Evolutionary conservation across 2,329 filamentous ascomycete genomes (phyloP).

Genomic region (Diaporthe vexans): DNA sequence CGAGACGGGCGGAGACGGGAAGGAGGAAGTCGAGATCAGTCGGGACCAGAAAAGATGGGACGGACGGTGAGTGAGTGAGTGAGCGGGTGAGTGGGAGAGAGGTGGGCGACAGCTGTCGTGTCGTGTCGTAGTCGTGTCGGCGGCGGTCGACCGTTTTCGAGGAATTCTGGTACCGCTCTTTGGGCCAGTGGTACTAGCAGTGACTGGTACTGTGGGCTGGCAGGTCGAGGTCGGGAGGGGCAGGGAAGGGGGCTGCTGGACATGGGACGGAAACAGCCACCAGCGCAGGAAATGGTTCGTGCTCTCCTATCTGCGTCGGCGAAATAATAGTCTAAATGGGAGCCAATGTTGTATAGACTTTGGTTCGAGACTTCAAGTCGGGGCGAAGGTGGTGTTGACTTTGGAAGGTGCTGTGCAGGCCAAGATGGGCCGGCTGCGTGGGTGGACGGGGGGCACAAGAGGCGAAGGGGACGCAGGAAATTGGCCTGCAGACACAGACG

Average conservation of each 20-base stretch:
- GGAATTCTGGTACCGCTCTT: slow-evolving; percentile 14
- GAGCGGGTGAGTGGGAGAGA: neutral
- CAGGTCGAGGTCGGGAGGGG: slow-evolving; percentile 12
- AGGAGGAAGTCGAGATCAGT: slow-evolving; percentile 28
- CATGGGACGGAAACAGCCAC: slow-evolving; percentile 36
- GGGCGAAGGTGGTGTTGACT: neutral
- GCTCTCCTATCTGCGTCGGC: slow-evolving; percentile 10
- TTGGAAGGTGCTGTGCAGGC: slow-evolving; percentile 16
- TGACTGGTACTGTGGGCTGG: slow-evolving; percentile 29
- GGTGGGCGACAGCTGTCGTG: slow-evolving; percentile 26
- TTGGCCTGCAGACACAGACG: slow-evolving; percentile 25
- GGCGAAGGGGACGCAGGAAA: slow-evolving; percentile 30
- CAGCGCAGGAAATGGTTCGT: slow-evolving; percentile 21
- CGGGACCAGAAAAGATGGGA: slow-evolving; percentile 26
- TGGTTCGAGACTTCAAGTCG: slow-evolving; percentile 9
- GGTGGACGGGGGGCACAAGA: slow-evolving; percentile 3
- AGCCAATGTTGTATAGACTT: slow-evolving; percentile 30
- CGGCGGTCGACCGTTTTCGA: slow-evolving; percentile 23
- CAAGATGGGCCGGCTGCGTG: slow-evolving; percentile 5
- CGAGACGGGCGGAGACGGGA: slow-evolving; percentile 2
- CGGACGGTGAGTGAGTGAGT: slow-evolving; percentile 11
- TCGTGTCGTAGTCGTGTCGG: slow-evolving; percentile 25
- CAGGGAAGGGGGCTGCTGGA: slow-evolving; percentile 26
- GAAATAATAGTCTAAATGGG: slow-evolving; percentile 25
- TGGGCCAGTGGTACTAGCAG: slow-evolving; percentile 21